Base-by-base conservation (phyloP, 2,329 filamentous ascomycete species). In the Pyrenophora graminea region DNA sequence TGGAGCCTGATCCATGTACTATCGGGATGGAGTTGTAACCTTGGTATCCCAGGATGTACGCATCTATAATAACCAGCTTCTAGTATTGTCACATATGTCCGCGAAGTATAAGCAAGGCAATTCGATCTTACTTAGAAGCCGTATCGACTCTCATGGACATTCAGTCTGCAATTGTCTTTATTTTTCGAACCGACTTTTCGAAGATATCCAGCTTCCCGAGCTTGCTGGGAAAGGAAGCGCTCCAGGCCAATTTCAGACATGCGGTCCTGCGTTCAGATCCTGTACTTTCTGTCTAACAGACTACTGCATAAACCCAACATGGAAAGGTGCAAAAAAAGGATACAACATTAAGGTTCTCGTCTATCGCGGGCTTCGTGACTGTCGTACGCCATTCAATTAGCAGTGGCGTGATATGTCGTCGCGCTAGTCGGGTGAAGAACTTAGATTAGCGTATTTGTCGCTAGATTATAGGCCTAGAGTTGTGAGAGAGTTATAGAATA, bases 401-500 rank as follows among this genome's bases (percentile, higher is more conserved):
- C 36, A 30, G 8, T 64, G 58, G 61, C 41, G 37, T 41, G 58
- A 23, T 27, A 57, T 53, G 4, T 25, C 23, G 30, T 36, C 3
- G 8, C 13, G 9, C 10, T 4, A 17, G 8, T 41, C 8, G 38
- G 23, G 8, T 32, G 50, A 53, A 37, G 39, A 47, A 27, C 36
- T 32, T 23, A 52, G 54, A 23, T 43, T 47, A 36, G 45, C 38
- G 23, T 47, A 42, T 52, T 21, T 21, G 15, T 13, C 31, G 31
- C 18, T 23, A 40, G 27, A 58, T 17, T 50, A 56, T 19, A 39
- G 48, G 39, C 55, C 52, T 53, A 56, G 57, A n/a, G 30, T 19
- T 47, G 37, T 60, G 17, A 55, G 55, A 56, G 56, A 61, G 3
- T 53, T 32, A 55, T 63, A 56, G 61, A 49, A 60, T 27, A 55